These are phyloP conservation scores for barrel medic (Medicago truncatula) DNA, from an alignment of 306 rosid species.

Conservation along the genomic window MtrunA17r5.0-ANR NC_053044.1:33974001-33974500, in stretches of 20 bases:
- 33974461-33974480: not conserved
- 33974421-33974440: too few species aligned
- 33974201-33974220: slow-evolving; percentile 30
- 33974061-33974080: too few species aligned
- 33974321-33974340: not conserved
- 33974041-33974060: too few species aligned
- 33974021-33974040: not conserved
- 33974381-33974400: not conserved
- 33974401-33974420: not conserved
- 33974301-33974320: not conserved
- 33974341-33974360: not conserved
- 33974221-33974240: slow-evolving; percentile 87
- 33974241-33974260: slow-evolving; percentile 92
- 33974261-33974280: slow-evolving; percentile 49
- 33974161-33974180: too few species aligned
- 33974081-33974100: too few species aligned
- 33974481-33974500: too few species aligned
- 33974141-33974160: not conserved
- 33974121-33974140: too few species aligned
- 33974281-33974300: not conserved
- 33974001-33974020: slow-evolving; percentile 43
- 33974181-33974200: not conserved
- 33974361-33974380: not conserved
- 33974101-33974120: too few species aligned
- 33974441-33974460: not conserved